A percentile compares a stretch with the other conserved stretches of the same genome.
Conservation (phyloP, 306 rosid species). For the Cucumis hystrix region DNA sequence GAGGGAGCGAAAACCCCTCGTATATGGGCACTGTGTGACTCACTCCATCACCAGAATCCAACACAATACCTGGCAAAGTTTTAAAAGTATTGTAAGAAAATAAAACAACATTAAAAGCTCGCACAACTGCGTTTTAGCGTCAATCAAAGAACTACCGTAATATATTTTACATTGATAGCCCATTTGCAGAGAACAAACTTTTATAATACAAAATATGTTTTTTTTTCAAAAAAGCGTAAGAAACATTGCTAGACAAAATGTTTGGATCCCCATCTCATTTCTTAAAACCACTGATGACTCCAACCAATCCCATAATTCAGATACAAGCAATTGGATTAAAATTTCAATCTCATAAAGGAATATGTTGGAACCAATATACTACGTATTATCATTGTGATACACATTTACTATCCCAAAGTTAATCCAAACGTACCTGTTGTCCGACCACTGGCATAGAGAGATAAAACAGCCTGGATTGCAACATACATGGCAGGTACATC, state of each 20-base stretch:
- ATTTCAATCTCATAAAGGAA: neutral
- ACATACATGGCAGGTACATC: conserved; percentile 7
- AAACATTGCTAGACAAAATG: neutral
- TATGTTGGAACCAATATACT: neutral
- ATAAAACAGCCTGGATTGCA: conserved; percentile 16
- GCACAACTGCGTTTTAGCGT: neutral
- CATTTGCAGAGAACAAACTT: neutral
- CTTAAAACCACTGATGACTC: neutral
- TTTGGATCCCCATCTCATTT: neutral
- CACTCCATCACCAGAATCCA: conserved; percentile 73
- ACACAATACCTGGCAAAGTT: conserved; percentile 39
- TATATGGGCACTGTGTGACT: conserved; percentile 71
- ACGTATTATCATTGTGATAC: neutral
- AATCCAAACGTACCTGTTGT: conserved; percentile 40
- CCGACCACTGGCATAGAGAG: conserved; percentile 66
- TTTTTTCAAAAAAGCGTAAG: neutral
- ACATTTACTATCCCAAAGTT: neutral
- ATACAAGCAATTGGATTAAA: neutral
- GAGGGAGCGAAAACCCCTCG: conserved; percentile 64
- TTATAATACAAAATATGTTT: neutral
- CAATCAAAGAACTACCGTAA: neutral
- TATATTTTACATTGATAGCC: neutral
- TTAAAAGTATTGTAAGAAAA: neutral
- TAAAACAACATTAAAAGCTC: neutral
- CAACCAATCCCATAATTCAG: neutral